Evolutionary conservation across 768 basidiomycete genomes (phyloP).

Genomic region (Daedaleopsis nitida): DNA sequence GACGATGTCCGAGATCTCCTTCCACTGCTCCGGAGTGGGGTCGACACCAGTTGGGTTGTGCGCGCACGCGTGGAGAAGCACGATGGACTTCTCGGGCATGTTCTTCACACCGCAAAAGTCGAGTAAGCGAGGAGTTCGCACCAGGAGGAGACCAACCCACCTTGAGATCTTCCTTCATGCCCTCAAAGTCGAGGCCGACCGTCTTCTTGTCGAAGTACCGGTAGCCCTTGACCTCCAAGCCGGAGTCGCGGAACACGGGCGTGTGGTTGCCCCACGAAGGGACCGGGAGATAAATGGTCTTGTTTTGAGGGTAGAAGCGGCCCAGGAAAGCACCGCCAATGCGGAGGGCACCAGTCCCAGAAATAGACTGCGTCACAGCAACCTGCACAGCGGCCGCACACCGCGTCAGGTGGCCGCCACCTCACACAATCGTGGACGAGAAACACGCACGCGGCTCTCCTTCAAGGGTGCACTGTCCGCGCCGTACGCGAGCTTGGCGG

Average conservation of each 20-base stretch:
- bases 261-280: constrained; percentile 99
- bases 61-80: constrained; percentile 94
- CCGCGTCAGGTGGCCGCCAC: constrained; percentile 7
- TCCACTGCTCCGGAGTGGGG: constrained; percentile 93
- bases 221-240: constrained; percentile 90
- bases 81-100: constrained; percentile 78
- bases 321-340: constrained; percentile 93
- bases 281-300: constrained; percentile 86
- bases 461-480: constrained; percentile 72
- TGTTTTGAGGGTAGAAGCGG: constrained; percentile 84
- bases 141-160: constrained; percentile 41
- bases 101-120: constrained; percentile 35
- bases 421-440: not conserved
- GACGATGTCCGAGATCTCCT: constrained; percentile 81
- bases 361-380: constrained; percentile 90
- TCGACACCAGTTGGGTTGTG: constrained; percentile 99
- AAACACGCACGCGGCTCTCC: constrained; percentile 64
- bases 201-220: constrained; percentile 93
- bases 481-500: constrained; percentile 91
- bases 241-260: constrained; percentile 91
- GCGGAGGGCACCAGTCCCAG: constrained; percentile 95
- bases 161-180: constrained; percentile 84
- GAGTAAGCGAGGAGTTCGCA: constrained; percentile 1
- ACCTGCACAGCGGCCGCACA: constrained; percentile 47
- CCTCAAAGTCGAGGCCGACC: constrained; percentile 89